A percentile compares a stretch with the other conserved stretches of the same genome.
phyloP scores from a whole-genome alignment of 352 stramenopile genomes.

The Globisporangium okanoganense region DNA sequence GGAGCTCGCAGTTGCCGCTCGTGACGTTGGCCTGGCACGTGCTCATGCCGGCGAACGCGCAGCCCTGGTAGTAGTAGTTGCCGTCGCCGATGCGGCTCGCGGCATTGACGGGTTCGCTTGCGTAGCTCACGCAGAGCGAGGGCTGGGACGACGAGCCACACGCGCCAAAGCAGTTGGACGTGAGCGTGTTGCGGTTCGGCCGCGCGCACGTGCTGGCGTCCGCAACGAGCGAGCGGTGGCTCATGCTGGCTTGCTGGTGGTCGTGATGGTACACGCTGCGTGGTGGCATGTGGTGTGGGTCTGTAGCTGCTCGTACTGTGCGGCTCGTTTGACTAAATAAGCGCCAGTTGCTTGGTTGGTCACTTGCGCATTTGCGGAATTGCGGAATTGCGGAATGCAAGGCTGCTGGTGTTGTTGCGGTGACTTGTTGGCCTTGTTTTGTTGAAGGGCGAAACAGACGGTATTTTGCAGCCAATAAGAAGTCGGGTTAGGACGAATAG shows the following conservation, averaged over 20 bases:
- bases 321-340: neutral
- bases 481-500: neutral
- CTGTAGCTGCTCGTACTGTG: neutral
- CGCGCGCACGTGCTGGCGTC: slow-evolving; percentile 22
- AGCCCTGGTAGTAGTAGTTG: slow-evolving; percentile 65
- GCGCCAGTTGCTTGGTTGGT: neutral
- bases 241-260: neutral
- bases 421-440: neutral
- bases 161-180: slow-evolving; percentile 45
- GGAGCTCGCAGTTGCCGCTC: slow-evolving; percentile 44
- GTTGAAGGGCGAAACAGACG: neutral
- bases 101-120: slow-evolving; percentile 22
- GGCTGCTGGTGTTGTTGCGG: neutral
- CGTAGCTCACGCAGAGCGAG: slow-evolving; percentile 67
- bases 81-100: slow-evolving; percentile 33
- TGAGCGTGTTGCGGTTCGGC: slow-evolving; percentile 53
- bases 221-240: neutral
- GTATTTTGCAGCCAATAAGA: no score
- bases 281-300: neutral
- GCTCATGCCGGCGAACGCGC: slow-evolving; percentile 37
- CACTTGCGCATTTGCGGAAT: neutral
- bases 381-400: neutral
- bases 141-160: slow-evolving; percentile 22
- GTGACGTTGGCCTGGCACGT: slow-evolving; percentile 50
- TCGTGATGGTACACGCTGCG: neutral